Base-by-base conservation (phyloP, 441 rosid species). In the Erysimum pusillum region DNA sequence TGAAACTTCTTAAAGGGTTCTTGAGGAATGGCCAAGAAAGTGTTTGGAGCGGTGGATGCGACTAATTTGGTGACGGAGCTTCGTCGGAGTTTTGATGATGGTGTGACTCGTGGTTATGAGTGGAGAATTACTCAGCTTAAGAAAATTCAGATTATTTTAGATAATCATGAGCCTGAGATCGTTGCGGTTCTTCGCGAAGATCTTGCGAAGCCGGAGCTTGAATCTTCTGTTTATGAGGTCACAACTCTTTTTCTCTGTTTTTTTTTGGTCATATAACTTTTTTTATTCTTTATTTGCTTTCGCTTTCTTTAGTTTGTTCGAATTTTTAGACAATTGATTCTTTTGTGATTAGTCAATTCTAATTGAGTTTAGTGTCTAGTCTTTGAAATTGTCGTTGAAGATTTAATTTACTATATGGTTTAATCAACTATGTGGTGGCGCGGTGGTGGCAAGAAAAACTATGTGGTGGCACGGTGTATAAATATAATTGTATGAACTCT, bases 91-190 rank as follows among this genome's bases (percentile, higher is more conserved):
- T 90, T 89, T 48, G 83, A 79, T 66, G 72, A 88, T 2, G 89
- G 91, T 9, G 89, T 79, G 76, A 94, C 98, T 6, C 88, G 76
- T 74, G 87, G 88, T 45, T 92, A 88, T 58, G 90, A 87, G 13
- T 94, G 98, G 97, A 86, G 97, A 78, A 63, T 86, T 22, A 44
- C 87, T 34, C 97, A 92, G 82, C 75, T 94, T 70, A 76, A 79
- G 57, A 79, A 83, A 13, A 83, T 92, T 4, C 66, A 76, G 10
- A 79, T 77, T 35, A 88, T 94, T 81, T 72, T 89, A 14, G 87
- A 89, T 11, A 91, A 92, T 20, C 90, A 87, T 60, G 97, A 89
- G 79, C 77, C 78, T 39, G 88, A 88, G 14, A 90, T 92, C 45
- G 38, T 63, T 22, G 78, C 84, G 41, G 97, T 95, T 74, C 85